Percentiles rank a stretch among this genome's conserved stretches.
These are phyloP conservation scores for Candida loeiensis DNA, from an alignment of 805 yeast genomes.

Conservation along the genomic window DNA sequence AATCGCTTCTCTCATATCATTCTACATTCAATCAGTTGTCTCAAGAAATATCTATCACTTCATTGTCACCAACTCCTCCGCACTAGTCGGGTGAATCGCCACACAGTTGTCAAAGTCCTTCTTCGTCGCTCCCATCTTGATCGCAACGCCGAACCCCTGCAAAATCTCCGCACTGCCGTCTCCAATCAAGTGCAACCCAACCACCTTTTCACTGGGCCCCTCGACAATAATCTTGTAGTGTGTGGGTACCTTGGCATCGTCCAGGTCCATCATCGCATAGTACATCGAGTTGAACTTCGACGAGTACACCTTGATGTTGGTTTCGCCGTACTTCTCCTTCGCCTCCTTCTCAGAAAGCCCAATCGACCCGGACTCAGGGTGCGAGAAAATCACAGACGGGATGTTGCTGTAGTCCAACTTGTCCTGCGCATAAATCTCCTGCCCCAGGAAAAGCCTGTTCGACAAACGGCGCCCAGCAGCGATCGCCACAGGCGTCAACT, in stretches of 20 bases:
- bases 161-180: constrained; percentile 87
- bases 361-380: constrained; percentile 95
- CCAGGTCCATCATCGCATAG: constrained; percentile 71
- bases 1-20: background rate
- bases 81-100: constrained; percentile 98
- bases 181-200: constrained; percentile 92
- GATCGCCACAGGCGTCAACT: constrained; percentile 96
- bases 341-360: constrained; percentile 86
- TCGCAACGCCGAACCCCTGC: constrained; percentile 98
- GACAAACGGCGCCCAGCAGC: constrained; percentile 96
- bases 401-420: constrained; percentile 83
- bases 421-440: constrained; percentile 60
- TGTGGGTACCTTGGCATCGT: constrained; percentile 75
- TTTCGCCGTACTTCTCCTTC: constrained; percentile 70
- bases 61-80: constrained; percentile 94
- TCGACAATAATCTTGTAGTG: constrained; percentile 77
- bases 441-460: constrained; percentile 82
- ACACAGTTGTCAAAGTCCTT: constrained; percentile 92
- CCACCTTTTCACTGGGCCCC: constrained; percentile 86
- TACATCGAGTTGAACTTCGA: constrained; percentile 89
- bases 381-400: constrained; percentile 96
- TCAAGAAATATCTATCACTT: constrained; percentile 23
- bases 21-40: no score
- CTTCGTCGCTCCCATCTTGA: constrained; percentile 99
- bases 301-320: constrained; percentile 74